Evolutionary conservation across 495 filamentous ascomycete genomes (phyloP), one percentile per base, ranked within the genome.

Genomic region (Aspergillus ellipticus): DNA sequence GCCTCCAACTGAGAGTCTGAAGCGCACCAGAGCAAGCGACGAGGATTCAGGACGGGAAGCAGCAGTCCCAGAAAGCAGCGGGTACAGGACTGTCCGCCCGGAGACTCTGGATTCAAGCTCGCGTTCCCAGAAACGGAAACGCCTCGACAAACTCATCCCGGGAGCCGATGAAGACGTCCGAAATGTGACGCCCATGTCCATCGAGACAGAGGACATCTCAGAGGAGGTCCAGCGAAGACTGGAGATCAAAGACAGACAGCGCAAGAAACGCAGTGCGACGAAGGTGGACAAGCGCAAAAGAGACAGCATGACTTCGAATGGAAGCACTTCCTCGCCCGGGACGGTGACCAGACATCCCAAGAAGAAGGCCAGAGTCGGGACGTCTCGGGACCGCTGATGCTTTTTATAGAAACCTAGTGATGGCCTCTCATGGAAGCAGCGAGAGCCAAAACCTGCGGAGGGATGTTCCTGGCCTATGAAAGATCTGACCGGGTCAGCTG

Each of bases 181-280:
- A 21, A 53, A 58, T 41, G 57, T 50, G 29, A 61, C 62, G 15
- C 62, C 68, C 0, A 58, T 67, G 3, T 60, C 69, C 17, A 21
- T 61, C n/a, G 73, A 74, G n/a, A 76, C 73, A 22, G 75, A 78
- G 49, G 75, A 78, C 49, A 78, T 78, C 29, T 78, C 75, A 0
- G 70, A 67, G 19, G 74, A 77, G 35, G 75, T 78, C 3, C 71
- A 74, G 51, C 65, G 72, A 33, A 62, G 75, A 29, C 56, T 78
- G 7, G 53, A 59, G 10, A 74, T 77, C 45, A 71, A 70, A 45
- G 73, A 77, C 41, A 70, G 74, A 49, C 55, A 56, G 2, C 70
- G 74, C 0, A 61, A 59, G 9, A 72, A 63, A 49, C 61, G 65
- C 39, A 57, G 55, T 19, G 24, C 8, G 8, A 28, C 66, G 20